These are phyloP conservation scores for Phialophora tarda DNA, from an alignment of 2,329 filamentous ascomycete species.

Conservation along the genomic window DNA sequence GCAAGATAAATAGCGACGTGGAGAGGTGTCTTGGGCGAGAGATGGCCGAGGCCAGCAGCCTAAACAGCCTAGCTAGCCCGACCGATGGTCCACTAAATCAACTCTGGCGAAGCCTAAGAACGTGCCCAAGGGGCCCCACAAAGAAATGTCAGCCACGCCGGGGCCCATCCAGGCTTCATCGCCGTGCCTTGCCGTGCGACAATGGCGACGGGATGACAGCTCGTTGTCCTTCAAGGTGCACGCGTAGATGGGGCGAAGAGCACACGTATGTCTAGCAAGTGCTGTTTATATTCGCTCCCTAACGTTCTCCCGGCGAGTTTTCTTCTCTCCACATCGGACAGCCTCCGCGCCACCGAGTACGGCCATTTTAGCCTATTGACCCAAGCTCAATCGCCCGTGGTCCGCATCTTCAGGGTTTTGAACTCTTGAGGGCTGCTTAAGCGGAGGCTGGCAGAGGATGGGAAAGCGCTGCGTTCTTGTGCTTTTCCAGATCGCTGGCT, in stretches of 20 bases:
- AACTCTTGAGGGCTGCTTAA: not conserved
- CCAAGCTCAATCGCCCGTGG: not conserved
- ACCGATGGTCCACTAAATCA: not conserved
- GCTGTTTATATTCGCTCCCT: not conserved
- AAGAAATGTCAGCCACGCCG: not conserved
- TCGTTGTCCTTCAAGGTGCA: not conserved
- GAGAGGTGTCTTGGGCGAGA: not conserved
- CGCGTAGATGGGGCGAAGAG: not conserved
- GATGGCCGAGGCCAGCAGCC: not conserved
- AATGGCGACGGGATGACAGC: not conserved
- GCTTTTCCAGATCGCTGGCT: not conserved
- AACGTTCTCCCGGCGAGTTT: not conserved
- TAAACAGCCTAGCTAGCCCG: not conserved
- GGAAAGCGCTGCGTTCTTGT: not conserved
- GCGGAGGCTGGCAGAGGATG: not conserved
- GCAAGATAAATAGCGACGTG: not conserved
- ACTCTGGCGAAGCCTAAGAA: not conserved
- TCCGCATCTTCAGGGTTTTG: not conserved
- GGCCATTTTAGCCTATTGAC: conserved; percentile 3
- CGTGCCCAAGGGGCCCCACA: not conserved
- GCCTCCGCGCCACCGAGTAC: conserved; percentile 1
- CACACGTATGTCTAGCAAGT: not conserved
- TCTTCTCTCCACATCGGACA: conserved; percentile 1
- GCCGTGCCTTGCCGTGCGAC: not conserved
- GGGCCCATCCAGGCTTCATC: not conserved